Base-by-base conservation (phyloP, 1,284 basidiomycete genomes). In the Trichosporon inkin region DNA sequence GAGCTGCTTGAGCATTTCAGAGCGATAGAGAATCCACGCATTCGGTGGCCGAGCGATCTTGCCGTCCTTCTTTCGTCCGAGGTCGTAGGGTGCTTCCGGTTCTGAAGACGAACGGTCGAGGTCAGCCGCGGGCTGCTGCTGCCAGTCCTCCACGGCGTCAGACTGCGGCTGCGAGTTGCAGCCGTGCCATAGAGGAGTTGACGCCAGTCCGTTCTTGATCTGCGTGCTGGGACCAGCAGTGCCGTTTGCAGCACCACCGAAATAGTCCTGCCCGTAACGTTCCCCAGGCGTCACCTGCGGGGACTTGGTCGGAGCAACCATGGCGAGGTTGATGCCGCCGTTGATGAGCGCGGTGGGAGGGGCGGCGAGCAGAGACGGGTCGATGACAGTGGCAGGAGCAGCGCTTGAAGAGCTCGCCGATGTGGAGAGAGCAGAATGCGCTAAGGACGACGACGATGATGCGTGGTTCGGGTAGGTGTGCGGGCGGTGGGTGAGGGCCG, bases 21-120 rank as follows among this genome's bases (percentile, higher is more conserved):
- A 86, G 41, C 92, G 85, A 74, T 91, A 96, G n/a, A 95, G 69
- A 63, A 96, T 94, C 90, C 90, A 95, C 0, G 92, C 87, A 74
- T 95, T 95, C 16, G 87, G 86, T 2, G 92, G 92, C 0, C 91
- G 84, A 28, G 63, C 60, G 5, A 56, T 51, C 35, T 64, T 64
- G 10, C 40, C 40, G 17, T 53, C 51, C 20, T 53, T 49, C 16
- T 49, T 49, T 6, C 44, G 44, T 22, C 14, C 44, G 6, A 49
- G 44, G 10, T 49, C 44, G 44, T 49, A 49, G 14, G 44, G 44
- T 10, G 22, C 44, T 4, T 49, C 24, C 14, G 44, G 24, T 22
- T 49, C 44, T 2, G n/a, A 24, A 6, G 44, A 8, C 5, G 24
- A 24, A 5, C 44, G 44, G 16, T 22, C 16, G 22, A 24, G 44